These are phyloP conservation scores for Termitomyces sp. DNA, from an alignment of 768 basidiomycete species.

Conservation along the genomic window DNA sequence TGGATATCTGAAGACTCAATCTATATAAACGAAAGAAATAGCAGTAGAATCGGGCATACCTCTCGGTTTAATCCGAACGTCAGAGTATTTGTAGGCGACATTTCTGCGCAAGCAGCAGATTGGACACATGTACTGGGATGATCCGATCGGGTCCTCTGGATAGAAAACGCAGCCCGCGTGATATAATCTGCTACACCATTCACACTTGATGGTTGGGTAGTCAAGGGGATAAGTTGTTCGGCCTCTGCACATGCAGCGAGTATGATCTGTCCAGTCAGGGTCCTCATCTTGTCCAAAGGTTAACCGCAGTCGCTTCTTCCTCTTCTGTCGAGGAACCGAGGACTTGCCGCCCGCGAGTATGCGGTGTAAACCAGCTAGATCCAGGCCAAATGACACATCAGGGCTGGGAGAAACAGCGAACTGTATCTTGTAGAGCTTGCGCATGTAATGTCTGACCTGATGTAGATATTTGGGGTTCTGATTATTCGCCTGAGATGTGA, in stretches of 20 bases:
- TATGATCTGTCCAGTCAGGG: conserved; percentile 68
- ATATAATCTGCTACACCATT: conserved; percentile 60
- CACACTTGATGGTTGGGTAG: conserved; percentile 66
- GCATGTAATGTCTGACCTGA: conserved; percentile 88
- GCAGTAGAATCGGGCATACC: conserved; percentile 35
- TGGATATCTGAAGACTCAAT: conserved; percentile 28
- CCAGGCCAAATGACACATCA: conserved; percentile 78
- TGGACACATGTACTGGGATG: conserved; percentile 59
- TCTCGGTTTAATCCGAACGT: conserved; percentile 67
- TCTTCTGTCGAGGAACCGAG: conserved; percentile 49
- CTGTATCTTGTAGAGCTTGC: conserved; percentile 85
- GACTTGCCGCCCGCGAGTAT: conserved; percentile 72
- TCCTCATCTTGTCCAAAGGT: conserved; percentile 77
- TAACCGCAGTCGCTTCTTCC: conserved; percentile 54
- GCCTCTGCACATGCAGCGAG: conserved; percentile 80
- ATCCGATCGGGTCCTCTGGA: conserved; percentile 38
- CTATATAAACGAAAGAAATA: conserved; percentile 7
- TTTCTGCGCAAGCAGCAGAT: conserved; percentile 77
- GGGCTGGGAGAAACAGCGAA: conserved; percentile 83
- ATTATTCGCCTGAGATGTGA: conserved; percentile 63
- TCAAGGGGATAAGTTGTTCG: conserved; percentile 56
- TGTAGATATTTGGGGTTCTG: conserved; percentile 76
- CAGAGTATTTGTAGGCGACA: conserved; percentile 66
- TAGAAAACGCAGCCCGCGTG: conserved; percentile 78
- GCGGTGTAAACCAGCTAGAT: conserved; percentile 79